Evolutionary conservation across 352 stramenopile species (phyloP), one percentile per base, ranked within the genome.

Genomic region (Pythium apleroticum): DNA sequence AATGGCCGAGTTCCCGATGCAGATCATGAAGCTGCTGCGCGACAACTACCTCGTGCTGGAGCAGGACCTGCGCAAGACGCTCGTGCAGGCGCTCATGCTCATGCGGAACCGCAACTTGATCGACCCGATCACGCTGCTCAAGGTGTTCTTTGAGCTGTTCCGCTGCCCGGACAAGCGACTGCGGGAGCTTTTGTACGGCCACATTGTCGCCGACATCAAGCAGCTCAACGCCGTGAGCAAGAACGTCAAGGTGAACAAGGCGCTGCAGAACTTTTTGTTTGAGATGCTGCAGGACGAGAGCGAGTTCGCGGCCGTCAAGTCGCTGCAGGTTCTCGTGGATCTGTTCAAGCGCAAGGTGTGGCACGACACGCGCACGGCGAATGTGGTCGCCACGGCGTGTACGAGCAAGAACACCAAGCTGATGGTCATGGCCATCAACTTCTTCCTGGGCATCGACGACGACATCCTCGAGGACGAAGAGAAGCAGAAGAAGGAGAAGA

Each of bases 391-490:
- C 12, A 93, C 91, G 25, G 97, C 96, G 0, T 97, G 91, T 48
- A 86, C 78, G 20, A 89, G 79, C 66, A 90, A 89, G 73, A 92
- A 95, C 72, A 86, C 85, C 17, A 95, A 94, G 65, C 78, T 97
- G 50, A 68, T 94, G 9, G 89, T 96, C 39, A 91, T 97, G 53
- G 85, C 95, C 8, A 88, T 99, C 63, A 92, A 97, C 61, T 99
- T 99, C 78, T 99, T 99, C 77, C 77, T 99, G 20, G 97, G 97
- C 39, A 99, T 99, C 73, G 97, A 99, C 75, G 89, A 98, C 25
- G 92, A 98, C 59, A 99, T 99, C 76, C 80, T 98, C 15, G 85
- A 98, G 37, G 97, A 99, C 66, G 86, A 98, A 52, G 90, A 98
- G 39, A 79, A 97, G 52, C 82, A 97, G 46, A 97, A 91, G 74